Base-by-base conservation (phyloP, 2,329 filamentous ascomycete species). In the Penicillium sp. region DNA sequence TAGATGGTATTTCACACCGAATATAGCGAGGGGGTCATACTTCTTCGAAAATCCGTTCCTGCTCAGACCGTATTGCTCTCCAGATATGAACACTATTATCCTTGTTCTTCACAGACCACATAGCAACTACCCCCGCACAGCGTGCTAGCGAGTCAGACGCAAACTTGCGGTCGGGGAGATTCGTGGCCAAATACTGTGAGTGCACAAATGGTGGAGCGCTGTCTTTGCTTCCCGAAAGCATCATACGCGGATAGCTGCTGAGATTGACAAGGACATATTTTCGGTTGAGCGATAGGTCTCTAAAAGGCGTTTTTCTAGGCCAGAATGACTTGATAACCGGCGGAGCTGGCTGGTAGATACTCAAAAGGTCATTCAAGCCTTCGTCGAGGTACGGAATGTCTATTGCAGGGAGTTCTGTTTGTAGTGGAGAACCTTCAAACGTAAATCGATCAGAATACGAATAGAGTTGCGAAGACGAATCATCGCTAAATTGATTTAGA, bases 61-160 rank as follows among this genome's bases (percentile, higher is more conserved):
- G 51, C 51, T 53, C 51, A 24, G 42, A 47, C 16, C 51, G 51
- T 33, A 53, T 53, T 46, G 42, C 51, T 35, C 14, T 53, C 51
- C 51, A 53, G 26, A 53, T 53, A 30, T 53, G 42, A 12, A 46
- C 5, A 26, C 51, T 33, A 38, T 53, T 53, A 38, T 53, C 18
- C n/a, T 35, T 53, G 11, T 24, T 35, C 20, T 53, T 53, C 26
- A 53, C 51, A 16, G 42, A 53, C 51, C 51, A 53, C 51, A 53
- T 45, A 24, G 51, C 51, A 5, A 53, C 40, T 9, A 53, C 35
- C 9, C 51, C 51, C 16, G 51, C 40, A 20, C 51, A 53, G 40
- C 51, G 51, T 7, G 42, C 42, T 24, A 53, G 35, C 20, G 51
- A 26, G 1, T n/a, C 30, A 18, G 51, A 18, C 23, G 20, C 24